Evolutionary conservation across 2,329 filamentous ascomycete species (phyloP).

Genomic region (Colletotrichum simmondsii): DNA sequence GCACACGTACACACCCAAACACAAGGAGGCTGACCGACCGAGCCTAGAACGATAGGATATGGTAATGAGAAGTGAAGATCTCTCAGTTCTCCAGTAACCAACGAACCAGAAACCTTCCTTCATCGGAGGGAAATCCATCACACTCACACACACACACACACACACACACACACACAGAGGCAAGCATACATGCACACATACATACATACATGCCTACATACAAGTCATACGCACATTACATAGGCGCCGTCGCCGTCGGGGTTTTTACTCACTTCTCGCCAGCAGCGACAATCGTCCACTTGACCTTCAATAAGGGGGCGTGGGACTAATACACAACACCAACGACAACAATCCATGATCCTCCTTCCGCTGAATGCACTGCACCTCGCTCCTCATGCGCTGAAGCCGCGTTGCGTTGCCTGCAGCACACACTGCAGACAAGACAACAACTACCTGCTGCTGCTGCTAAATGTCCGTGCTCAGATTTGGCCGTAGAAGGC

Average conservation of each 20-base stretch:
- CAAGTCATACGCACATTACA: background rate
- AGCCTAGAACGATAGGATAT: constrained; percentile 20
- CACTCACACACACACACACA: background rate
- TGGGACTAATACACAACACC: background rate
- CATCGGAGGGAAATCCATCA: constrained; percentile 1
- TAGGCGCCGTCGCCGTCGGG: background rate
- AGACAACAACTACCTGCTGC: background rate
- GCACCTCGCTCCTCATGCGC: background rate
- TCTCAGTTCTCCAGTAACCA: background rate
- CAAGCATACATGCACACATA: background rate
- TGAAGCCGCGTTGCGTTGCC: background rate
- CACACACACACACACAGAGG: background rate
- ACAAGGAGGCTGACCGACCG: constrained; percentile 27
- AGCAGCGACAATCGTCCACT: background rate
- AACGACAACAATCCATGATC: background rate
- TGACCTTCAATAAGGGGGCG: background rate
- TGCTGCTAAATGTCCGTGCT: constrained; percentile 34
- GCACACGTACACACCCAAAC: background rate
- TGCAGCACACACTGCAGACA: background rate
- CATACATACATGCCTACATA: background rate
- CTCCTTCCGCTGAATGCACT: background rate
- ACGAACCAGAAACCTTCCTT: constrained; percentile 11
- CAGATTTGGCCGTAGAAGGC: constrained; percentile 32
- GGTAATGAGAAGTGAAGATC: constrained; percentile 15
- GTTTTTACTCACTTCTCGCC: background rate